A percentile compares a stretch with the other conserved stretches of the same genome.
These are phyloP conservation scores for Cercospora sp. DNA, from an alignment of 2,329 filamentous ascomycete species.

Conservation along the genomic window DNA sequence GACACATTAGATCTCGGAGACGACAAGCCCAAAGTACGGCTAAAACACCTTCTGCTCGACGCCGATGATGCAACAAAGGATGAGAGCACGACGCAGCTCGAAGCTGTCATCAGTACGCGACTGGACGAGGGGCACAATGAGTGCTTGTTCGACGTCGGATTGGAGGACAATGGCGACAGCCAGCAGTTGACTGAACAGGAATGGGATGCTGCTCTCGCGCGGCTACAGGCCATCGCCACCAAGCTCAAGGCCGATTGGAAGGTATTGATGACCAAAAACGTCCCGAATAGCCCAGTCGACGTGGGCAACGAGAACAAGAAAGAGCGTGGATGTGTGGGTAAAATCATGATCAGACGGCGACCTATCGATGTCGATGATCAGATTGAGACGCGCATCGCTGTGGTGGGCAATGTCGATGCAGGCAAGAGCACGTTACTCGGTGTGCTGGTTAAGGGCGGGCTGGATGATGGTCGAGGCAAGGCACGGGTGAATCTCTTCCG, in stretches of 20 bases:
- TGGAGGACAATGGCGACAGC: slow-evolving; percentile 83
- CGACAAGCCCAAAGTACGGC: slow-evolving; percentile 62
- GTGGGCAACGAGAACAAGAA: slow-evolving; percentile 64
- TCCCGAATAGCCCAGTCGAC: slow-evolving; percentile 71
- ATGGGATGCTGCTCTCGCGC: slow-evolving; percentile 71
- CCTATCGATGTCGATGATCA: slow-evolving; percentile 78
- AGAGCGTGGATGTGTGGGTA: slow-evolving; percentile 76
- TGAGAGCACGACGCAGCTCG: slow-evolving; percentile 63
- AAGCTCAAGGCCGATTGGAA: slow-evolving; percentile 71
- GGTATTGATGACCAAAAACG: slow-evolving; percentile 84
- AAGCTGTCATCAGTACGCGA: slow-evolving; percentile 65
- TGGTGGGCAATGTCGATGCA: slow-evolving; percentile 96
- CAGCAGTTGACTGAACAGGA: slow-evolving; percentile 74
- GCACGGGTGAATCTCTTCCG: slow-evolving; percentile 94
- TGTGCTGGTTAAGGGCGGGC: slow-evolving; percentile 89
- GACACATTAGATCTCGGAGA: slow-evolving; percentile 76
- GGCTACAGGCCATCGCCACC: slow-evolving; percentile 66
- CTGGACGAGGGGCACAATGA: slow-evolving; percentile 85
- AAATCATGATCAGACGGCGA: slow-evolving; percentile 75
- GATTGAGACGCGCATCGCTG: slow-evolving; percentile 93
- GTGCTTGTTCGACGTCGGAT: slow-evolving; percentile 85
- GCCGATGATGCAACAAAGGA: slow-evolving; percentile 51
- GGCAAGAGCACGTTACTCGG: slow-evolving; percentile 96
- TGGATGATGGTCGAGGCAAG: slow-evolving; percentile 92
- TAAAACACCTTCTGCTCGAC: slow-evolving; percentile 75